phyloP scores from a whole-genome alignment of 1,284 basidiomycete species.

The Trametes hirsuta region DNA sequence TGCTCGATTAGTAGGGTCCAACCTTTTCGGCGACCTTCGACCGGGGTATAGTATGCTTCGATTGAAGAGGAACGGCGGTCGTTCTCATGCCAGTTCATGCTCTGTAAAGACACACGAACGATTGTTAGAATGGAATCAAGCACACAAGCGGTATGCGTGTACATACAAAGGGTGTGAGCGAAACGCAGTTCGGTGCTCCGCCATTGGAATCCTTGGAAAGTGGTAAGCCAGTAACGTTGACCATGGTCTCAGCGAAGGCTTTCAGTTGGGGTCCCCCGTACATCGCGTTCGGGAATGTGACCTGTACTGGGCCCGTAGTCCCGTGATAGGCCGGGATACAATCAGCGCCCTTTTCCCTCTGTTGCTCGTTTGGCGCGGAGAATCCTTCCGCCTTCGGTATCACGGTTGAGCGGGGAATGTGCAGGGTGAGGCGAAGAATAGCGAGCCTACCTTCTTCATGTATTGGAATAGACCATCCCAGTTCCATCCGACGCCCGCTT shows the following conservation, averaged over 20 bases:
- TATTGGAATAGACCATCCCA: conserved; percentile 55
- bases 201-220: conserved; percentile 55
- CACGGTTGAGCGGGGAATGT: background rate
- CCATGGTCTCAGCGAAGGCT: conserved; percentile 53
- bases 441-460: conserved; percentile 33
- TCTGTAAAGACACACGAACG: conserved; percentile 22
- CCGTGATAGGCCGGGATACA: conserved; percentile 53
- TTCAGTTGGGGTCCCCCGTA: conserved; percentile 58
- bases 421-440: background rate
- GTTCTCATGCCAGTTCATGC: conserved; percentile 35
- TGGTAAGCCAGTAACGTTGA: conserved; percentile 49
- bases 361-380: conserved; percentile 52
- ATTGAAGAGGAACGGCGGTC: conserved; percentile 44
- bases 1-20: conserved; percentile 41
- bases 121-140: too few relatives aligned
- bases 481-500: conserved; percentile 55
- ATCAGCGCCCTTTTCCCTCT: conserved; percentile 51
- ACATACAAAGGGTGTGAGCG: conserved; percentile 51
- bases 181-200: conserved; percentile 59
- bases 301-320: conserved; percentile 55
- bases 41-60: conserved; percentile 45
- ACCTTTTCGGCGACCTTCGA: conserved; percentile 37
- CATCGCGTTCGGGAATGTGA: conserved; percentile 53
- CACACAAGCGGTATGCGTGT: background rate
- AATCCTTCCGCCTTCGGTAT: conserved; percentile 52